Percentiles rank a stretch among this genome's conserved stretches.
These are phyloP conservation scores for Plicaturopsis crispa DNA, from an alignment of 768 basidiomycete genomes.

Conservation along the genomic window DNA sequence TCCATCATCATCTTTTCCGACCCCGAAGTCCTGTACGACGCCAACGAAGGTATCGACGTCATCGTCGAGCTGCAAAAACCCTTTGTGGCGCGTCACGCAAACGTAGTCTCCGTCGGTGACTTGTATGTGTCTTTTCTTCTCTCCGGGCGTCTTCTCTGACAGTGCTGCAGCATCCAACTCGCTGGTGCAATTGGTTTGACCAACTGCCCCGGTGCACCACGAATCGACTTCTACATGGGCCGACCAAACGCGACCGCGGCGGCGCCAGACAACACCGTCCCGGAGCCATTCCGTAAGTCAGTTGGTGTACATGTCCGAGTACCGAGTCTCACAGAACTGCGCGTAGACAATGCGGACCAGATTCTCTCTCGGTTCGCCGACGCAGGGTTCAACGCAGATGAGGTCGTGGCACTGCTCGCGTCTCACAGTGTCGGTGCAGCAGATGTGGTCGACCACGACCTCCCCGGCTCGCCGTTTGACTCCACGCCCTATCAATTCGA, in stretches of 20 bases:
- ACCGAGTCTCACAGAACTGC: too few species aligned
- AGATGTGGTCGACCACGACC: constrained; percentile 12
- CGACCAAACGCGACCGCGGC: constrained; percentile 23
- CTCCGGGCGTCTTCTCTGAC: too few species aligned
- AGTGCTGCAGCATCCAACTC: constrained; percentile 41
- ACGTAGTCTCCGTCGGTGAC: constrained; percentile 36
- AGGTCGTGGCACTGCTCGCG: constrained; percentile 31
- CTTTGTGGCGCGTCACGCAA: constrained; percentile 25
- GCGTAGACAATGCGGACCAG: too few species aligned
- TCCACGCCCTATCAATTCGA: constrained; percentile 36
- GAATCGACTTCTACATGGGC: constrained; percentile 32
- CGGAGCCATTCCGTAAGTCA: constrained; percentile 16
- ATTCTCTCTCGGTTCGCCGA: too few species aligned
- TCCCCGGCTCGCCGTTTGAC: constrained; percentile 33
- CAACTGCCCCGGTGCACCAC: constrained; percentile 37
- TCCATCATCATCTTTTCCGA: constrained; percentile 38
- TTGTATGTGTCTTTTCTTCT: too few species aligned
- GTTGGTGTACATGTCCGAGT: constrained; percentile 21
- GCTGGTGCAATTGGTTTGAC: constrained; percentile 34
- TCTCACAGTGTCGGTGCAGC: constrained; percentile 21
- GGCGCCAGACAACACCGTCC: constrained; percentile 21
- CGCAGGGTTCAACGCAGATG: constrained; percentile 25
- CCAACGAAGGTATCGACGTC: constrained; percentile 35
- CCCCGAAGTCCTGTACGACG: constrained; percentile 32
- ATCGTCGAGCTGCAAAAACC: constrained; percentile 28